These are phyloP conservation scores for Metschnikowia colocasiae DNA, from an alignment of 805 yeast species.

Conservation along the genomic window DNA sequence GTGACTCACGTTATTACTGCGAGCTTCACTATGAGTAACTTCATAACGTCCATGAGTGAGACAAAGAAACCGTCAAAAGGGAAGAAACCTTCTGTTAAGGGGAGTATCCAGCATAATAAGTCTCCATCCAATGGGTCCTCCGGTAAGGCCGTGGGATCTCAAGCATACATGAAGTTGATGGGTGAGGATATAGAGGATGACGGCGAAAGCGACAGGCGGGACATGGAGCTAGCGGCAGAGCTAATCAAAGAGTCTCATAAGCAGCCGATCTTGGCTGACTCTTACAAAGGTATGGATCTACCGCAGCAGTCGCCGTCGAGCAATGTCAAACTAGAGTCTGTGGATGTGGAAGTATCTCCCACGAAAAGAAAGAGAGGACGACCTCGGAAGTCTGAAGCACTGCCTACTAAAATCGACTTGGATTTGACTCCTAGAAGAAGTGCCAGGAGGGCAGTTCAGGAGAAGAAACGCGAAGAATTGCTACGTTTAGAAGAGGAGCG, in stretches of 20 bases:
- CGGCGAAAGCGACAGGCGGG: conserved; percentile 31
- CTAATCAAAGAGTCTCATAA: conserved; percentile 24
- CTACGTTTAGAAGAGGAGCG: conserved; percentile 9
- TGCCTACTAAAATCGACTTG: conserved; percentile 8
- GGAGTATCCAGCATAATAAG: background rate
- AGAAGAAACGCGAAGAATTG: conserved; percentile 9
- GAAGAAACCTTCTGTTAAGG: background rate
- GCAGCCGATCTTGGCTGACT: background rate
- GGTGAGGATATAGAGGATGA: conserved; percentile 32
- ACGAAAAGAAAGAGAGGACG: conserved; percentile 16
- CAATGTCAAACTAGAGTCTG: background rate
- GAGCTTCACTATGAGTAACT: background rate
- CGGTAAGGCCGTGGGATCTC: conserved; percentile 11
- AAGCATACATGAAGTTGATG: conserved; percentile 26
- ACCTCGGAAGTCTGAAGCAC: conserved; percentile 12
- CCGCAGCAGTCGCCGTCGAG: background rate
- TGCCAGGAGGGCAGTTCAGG: conserved; percentile 7
- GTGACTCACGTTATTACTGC: background rate
- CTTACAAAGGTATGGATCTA: background rate
- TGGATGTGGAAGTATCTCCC: conserved; percentile 6
- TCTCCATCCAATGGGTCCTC: background rate
- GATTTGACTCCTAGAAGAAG: conserved; percentile 7
- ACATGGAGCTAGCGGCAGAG: conserved; percentile 42
- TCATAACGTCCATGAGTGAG: background rate
- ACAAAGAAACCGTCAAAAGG: background rate